These are phyloP conservation scores for Canna indica DNA, from an alignment of 176 grass and related monocot species.

Conservation along the genomic window DNA sequence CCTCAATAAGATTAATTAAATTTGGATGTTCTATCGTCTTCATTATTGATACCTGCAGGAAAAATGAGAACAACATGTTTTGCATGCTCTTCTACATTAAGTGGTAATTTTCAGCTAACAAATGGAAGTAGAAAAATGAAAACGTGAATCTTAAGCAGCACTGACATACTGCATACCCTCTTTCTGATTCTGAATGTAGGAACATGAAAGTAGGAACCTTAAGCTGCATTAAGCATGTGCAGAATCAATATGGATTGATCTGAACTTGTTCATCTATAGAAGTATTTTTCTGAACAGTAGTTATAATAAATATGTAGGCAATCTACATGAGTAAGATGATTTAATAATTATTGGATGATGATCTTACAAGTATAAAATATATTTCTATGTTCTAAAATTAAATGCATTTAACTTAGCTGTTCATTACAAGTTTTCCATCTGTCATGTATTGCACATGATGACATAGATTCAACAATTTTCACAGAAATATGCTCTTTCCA, in stretches of 20 bases:
- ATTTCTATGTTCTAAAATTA: not conserved
- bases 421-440: too few species aligned
- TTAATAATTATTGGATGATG: not conserved
- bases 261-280: too few species aligned
- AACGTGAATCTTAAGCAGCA: not conserved
- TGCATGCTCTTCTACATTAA: not conserved
- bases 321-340: too few species aligned
- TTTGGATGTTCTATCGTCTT: constrained; percentile 91
- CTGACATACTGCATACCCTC: not conserved
- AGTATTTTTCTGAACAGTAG: too few species aligned
- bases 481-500: too few species aligned
- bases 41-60: constrained; percentile 72
- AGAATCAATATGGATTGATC: too few species aligned
- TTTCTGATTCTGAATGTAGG: too few species aligned
- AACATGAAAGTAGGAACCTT: too few species aligned
- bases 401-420: not conserved
- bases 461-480: too few species aligned
- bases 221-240: too few species aligned
- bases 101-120: not conserved
- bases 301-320: too few species aligned
- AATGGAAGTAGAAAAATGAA: not conserved
- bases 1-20: constrained; percentile 93
- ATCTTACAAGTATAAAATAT: not conserved
- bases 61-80: constrained; percentile 22
- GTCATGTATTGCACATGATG: too few species aligned